Base-by-base conservation (phyloP, 331 rosid species). In the Dryas integrifolia region DNA sequence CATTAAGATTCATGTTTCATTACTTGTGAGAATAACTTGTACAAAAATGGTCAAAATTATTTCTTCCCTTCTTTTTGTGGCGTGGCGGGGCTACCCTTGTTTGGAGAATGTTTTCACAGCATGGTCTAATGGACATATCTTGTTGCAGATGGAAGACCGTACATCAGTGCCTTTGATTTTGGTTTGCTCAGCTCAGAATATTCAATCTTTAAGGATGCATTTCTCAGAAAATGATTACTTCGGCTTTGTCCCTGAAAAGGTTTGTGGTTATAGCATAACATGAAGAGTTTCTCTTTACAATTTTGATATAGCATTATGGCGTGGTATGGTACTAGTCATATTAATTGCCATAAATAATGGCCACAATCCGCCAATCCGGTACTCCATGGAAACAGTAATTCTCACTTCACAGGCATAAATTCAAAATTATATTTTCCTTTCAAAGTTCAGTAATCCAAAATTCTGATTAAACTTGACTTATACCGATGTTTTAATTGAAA, bases 161-260 rank as follows among this genome's bases (percentile, higher is more conserved):
- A 67, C 30, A 2, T 80, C 77, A 52, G 80, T 85, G 69, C 98
- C 97, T 73, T 72, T 94, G 77, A 80, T 94, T 78, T 84, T 94
- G 88, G 78, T 91, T 73, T 85, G 88, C 75, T 80, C 98, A 5
- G 70, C 87, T 64, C 70, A 60, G 57, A 84, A 81, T 69, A 82
- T 89, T 60, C 81, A 76, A 79, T 76, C 87, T 51, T 56, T 89
- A 56, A 86, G 65, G 80, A 73, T 57, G 71, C 79, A 89, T 49
- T 89, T 94, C 77, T 75, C 77, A 76, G 74, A 81, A 57, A 89
- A 91, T 43, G 77, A 88, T 73, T 75, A 86, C 87, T 94, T 86
- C 49, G 85, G 58, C 68, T 91, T 94, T 47, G 85, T 84, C 79
- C 43, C 89, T 35, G 80, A 80, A 72, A 91, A 94, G 97, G 98